Evolutionary conservation across 2,329 filamentous ascomycete species (phyloP).

Genomic region (Fusarium irregulare): DNA sequence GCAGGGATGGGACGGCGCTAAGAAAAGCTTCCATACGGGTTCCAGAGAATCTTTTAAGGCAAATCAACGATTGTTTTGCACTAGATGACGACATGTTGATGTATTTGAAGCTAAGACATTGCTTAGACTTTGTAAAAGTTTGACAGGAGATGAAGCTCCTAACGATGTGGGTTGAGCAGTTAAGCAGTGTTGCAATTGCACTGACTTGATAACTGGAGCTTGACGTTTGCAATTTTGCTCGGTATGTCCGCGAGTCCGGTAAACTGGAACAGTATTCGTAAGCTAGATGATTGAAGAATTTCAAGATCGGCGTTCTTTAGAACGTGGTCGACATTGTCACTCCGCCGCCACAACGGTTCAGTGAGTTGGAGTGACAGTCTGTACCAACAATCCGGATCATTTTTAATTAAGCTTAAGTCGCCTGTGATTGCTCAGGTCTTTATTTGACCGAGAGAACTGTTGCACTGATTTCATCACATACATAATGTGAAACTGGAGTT

Average conservation of each 20-base stretch:
- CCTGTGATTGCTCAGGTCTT: background rate
- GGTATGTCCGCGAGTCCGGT: background rate
- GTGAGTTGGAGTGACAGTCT: background rate
- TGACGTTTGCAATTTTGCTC: background rate
- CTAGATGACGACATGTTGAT: slow-evolving; percentile 16
- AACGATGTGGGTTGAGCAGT: background rate
- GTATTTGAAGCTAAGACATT: background rate
- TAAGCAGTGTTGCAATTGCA: background rate
- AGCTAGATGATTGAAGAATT: background rate
- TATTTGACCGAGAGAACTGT: too few species aligned
- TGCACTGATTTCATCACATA: background rate
- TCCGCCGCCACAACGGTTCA: background rate
- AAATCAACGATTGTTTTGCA: background rate
- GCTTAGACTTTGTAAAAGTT: background rate
- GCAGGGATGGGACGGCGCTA: background rate
- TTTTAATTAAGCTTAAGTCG: background rate
- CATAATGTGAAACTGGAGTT: background rate
- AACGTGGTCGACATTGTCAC: background rate
- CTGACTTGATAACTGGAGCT: background rate
- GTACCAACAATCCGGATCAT: background rate
- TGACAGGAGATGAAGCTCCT: background rate
- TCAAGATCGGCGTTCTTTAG: background rate
- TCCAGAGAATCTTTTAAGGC: slow-evolving; percentile 1
- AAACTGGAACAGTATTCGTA: background rate
- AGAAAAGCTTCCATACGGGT: slow-evolving; percentile 6